These are phyloP conservation scores for Sphaerostilbella broomeana DNA, from an alignment of 2,329 filamentous ascomycete genomes.

Conservation along the genomic window DNA sequence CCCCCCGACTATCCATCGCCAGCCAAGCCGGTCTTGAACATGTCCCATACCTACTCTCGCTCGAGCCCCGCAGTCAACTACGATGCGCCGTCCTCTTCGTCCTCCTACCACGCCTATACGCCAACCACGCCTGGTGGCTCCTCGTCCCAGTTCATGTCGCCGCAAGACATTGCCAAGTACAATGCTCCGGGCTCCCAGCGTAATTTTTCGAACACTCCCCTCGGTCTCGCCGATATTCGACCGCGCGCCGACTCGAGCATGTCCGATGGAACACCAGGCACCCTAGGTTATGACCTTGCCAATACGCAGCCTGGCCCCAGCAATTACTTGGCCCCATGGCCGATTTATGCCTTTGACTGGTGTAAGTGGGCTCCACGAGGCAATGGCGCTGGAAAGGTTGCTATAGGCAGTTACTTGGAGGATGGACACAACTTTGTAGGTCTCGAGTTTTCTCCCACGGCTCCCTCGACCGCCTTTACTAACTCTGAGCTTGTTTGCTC, in stretches of 20 bases:
- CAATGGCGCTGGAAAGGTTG: constrained; percentile 82
- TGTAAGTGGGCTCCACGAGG: constrained; percentile 90
- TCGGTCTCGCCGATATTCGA: constrained; percentile 87
- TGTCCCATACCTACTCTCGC: constrained; percentile 71
- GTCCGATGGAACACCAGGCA: constrained; percentile 61
- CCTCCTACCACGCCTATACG: constrained; percentile 50
- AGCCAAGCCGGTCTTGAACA: constrained; percentile 58
- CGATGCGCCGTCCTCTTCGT: constrained; percentile 48
- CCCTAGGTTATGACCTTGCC: constrained; percentile 58
- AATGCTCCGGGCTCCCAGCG: constrained; percentile 52
- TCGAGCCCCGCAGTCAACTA: constrained; percentile 68
- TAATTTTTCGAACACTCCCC: constrained; percentile 71
- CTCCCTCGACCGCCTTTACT: neutral
- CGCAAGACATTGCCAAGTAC: constrained; percentile 48
- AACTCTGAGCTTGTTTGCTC: neutral
- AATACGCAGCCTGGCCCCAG: constrained; percentile 66
- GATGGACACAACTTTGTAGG: constrained; percentile 96
- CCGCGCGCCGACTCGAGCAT: constrained; percentile 77
- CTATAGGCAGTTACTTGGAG: constrained; percentile 91
- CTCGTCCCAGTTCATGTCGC: constrained; percentile 59
- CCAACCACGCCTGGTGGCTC: constrained; percentile 58
- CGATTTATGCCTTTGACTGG: constrained; percentile 96
- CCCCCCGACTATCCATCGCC: constrained; percentile 56
- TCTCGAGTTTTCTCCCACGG: constrained; percentile 13
- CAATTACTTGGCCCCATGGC: constrained; percentile 92